phyloP scores from a whole-genome alignment of 768 basidiomycete genomes.

The Boletus edulis region DNA sequence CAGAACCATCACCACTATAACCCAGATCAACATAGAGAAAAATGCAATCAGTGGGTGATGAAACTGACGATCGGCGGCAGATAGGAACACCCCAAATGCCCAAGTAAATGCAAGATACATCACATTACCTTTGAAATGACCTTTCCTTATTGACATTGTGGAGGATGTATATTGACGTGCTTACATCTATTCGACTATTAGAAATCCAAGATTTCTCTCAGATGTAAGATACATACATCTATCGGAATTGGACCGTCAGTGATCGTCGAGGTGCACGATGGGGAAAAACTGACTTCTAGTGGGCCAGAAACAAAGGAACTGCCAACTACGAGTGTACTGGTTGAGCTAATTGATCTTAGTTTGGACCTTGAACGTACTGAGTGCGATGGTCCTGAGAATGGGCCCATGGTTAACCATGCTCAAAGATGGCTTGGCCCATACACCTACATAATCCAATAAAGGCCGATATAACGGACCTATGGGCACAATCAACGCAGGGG shows the following conservation, averaged over 20 bases:
- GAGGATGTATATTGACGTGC: not conserved
- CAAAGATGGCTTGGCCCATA: not conserved
- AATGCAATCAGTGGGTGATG: no score
- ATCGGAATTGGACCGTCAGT: not conserved
- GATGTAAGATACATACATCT: not conserved
- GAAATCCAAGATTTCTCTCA: not conserved
- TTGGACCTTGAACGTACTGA: not conserved
- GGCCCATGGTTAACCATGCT: not conserved
- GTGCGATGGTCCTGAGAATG: not conserved
- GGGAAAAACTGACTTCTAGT: not conserved
- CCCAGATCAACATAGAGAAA: not conserved
- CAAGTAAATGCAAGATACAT: not conserved
- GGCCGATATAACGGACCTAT: conserved; percentile 1
- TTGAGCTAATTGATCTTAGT: not conserved
- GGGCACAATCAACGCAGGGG: not conserved
- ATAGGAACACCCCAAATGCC: not conserved
- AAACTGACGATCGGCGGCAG: not conserved
- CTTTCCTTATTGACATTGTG: no score
- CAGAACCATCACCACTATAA: conserved; percentile 1
- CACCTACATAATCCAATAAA: not conserved
- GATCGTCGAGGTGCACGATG: not conserved
- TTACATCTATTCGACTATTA: not conserved
- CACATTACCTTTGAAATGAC: not conserved
- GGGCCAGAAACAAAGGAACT: not conserved
- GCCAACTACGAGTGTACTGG: not conserved